A percentile compares a stretch with the other conserved stretches of the same genome.
Evolutionary conservation across 495 filamentous ascomycete genomes (phyloP).

Genomic region (Platismatia glauca): DNA sequence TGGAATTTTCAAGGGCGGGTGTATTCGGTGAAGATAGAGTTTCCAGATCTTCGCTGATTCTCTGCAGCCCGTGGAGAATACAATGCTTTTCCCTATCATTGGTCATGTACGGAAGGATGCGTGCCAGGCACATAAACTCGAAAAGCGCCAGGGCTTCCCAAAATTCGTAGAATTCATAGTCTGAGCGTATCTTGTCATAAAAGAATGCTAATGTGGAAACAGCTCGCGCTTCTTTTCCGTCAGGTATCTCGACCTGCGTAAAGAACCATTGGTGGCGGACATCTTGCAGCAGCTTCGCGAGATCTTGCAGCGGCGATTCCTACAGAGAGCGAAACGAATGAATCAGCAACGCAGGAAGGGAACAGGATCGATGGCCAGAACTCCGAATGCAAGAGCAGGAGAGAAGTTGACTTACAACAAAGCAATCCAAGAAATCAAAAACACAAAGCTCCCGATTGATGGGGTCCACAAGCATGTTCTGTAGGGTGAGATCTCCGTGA

Average conservation of each 20-base stretch:
- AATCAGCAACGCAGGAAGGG: not conserved
- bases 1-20: not conserved
- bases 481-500: not conserved
- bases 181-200: constrained; percentile 1
- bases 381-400: not conserved
- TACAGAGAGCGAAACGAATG: not conserved
- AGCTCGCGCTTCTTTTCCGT: constrained; percentile 2
- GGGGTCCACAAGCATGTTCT: constrained; percentile 4
- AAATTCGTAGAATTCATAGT: constrained; percentile 5
- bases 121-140: constrained; percentile 1
- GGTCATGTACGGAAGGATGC: not conserved
- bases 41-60: not conserved
- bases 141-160: constrained; percentile 1
- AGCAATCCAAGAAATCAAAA: not conserved
- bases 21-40: not conserved
- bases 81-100: not conserved
- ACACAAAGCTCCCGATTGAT: not conserved
- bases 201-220: not conserved
- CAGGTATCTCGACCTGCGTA: constrained; percentile 1
- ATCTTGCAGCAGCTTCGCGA: constrained; percentile 3
- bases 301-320: constrained; percentile 5
- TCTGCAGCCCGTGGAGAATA: not conserved
- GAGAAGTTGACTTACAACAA: not conserved
- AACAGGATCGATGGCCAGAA: not conserved
- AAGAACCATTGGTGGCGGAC: constrained; percentile 4